phyloP scores from a whole-genome alignment of 345 rosid genomes.

The Microthlaspi erraticum region DNA sequence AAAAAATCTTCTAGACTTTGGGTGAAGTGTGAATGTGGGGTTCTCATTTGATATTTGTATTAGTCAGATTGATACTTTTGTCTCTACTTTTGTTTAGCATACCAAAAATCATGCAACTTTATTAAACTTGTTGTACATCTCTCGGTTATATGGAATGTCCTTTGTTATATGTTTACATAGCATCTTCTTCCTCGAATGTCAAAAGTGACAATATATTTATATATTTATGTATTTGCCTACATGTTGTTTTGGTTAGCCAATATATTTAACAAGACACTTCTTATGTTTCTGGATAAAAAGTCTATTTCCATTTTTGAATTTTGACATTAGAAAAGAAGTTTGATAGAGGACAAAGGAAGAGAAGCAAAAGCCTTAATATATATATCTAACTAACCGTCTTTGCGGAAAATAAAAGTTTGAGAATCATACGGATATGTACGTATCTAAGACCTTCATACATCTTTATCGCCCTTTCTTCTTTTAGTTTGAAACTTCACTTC shows the following conservation, averaged over 20 bases:
- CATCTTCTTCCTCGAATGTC: neutral
- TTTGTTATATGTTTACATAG: too few relatives aligned
- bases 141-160: conserved; percentile 1
- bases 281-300: neutral
- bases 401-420: neutral
- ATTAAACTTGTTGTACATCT: conserved; percentile 31
- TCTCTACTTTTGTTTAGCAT: conserved; percentile 28
- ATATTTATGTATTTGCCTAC: neutral
- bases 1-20: neutral
- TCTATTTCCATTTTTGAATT: neutral
- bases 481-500: neutral
- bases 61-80: conserved; percentile 34
- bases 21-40: conserved; percentile 30
- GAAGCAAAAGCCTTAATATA: conserved; percentile 25
- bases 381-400: neutral
- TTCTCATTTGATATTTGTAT: conserved; percentile 27
- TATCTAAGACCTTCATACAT: conserved; percentile 19
- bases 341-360: conserved; percentile 10
- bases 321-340: conserved; percentile 6
- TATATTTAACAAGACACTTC: neutral
- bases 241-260: neutral
- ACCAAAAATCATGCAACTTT: conserved; percentile 35
- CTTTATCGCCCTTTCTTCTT: conserved; percentile 25
- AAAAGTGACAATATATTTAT: neutral
- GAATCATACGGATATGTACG: conserved; percentile 2